These are phyloP conservation scores for Crepidotus variabilis DNA, from an alignment of 768 basidiomycete species.

Conservation along the genomic window DNA sequence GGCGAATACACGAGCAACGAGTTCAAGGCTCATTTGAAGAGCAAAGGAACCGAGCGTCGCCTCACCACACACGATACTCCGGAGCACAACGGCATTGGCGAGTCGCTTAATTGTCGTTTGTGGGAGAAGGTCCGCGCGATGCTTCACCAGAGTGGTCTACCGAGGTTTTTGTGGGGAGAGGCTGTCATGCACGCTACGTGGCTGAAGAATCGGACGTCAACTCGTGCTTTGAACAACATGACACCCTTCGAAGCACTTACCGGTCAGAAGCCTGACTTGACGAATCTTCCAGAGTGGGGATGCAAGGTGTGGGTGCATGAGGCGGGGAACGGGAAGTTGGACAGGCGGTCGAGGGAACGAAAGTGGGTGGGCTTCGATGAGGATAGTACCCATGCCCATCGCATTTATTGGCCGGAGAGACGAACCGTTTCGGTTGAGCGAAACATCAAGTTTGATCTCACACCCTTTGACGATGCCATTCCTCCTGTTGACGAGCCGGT, in stretches of 20 bases:
- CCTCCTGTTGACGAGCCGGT: not conserved
- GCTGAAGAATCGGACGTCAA: constrained; percentile 13
- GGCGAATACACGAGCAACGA: constrained; percentile 6
- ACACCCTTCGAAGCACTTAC: constrained; percentile 11
- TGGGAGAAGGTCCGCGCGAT: constrained; percentile 27
- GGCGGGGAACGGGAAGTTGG: constrained; percentile 20
- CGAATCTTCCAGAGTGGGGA: constrained; percentile 13
- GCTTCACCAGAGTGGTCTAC: constrained; percentile 21
- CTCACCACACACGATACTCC: constrained; percentile 15
- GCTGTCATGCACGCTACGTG: constrained; percentile 11
- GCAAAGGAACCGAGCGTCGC: not conserved
- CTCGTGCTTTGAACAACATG: constrained; percentile 4
- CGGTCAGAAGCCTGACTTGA: constrained; percentile 12
- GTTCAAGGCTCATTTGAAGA: constrained; percentile 5
- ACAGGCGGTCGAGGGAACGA: constrained; percentile 18
- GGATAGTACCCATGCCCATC: constrained; percentile 25
- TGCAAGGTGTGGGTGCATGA: constrained; percentile 18
- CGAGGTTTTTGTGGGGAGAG: constrained; percentile 26
- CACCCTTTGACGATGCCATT: not conserved
- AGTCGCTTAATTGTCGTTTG: constrained; percentile 28
- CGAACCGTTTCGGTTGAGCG: constrained; percentile 24
- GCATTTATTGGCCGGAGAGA: constrained; percentile 26
- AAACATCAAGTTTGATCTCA: constrained; percentile 23
- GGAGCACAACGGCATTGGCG: constrained; percentile 35
- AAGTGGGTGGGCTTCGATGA: constrained; percentile 33